These are phyloP conservation scores for Dactylellina leptospora DNA, from an alignment of 2,329 filamentous ascomycete species.

Conservation along the genomic window DNA sequence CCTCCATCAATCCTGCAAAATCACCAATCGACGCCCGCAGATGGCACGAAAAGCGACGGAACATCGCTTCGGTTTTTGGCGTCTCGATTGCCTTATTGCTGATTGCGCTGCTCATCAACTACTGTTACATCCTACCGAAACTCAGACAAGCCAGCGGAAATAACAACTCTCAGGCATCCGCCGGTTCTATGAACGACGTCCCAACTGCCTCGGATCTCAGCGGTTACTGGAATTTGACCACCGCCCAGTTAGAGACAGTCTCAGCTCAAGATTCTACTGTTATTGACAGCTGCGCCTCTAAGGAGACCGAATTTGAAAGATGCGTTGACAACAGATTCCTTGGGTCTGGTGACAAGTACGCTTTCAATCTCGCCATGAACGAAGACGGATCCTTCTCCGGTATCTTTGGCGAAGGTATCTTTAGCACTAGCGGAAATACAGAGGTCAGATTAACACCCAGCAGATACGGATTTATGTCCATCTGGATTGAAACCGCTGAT, in stretches of 20 bases:
- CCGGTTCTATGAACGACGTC: conserved; percentile 10
- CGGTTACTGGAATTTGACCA: conserved; percentile 42
- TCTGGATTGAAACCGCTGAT: conserved; percentile 24
- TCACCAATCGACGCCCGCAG: conserved; percentile 46
- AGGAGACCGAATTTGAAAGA: conserved; percentile 38
- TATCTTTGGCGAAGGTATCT: conserved; percentile 38
- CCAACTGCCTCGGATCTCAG: background rate
- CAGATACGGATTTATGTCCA: conserved; percentile 34
- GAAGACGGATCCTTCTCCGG: conserved; percentile 36
- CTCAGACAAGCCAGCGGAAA: conserved; percentile 1
- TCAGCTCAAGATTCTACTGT: conserved; percentile 20
- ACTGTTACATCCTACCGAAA: conserved; percentile 42
- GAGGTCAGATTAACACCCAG: conserved; percentile 32
- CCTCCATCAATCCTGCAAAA: conserved; percentile 40
- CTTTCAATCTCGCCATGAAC: conserved; percentile 34
- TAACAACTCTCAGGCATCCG: too few relatives aligned
- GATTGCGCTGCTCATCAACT: conserved; percentile 34
- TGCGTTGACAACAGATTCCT: conserved; percentile 49
- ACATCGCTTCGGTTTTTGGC: conserved; percentile 31
- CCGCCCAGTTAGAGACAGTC: conserved; percentile 17
- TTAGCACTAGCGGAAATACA: conserved; percentile 15
- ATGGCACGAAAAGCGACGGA: conserved; percentile 48
- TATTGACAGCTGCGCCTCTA: conserved; percentile 33
- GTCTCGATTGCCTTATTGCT: conserved; percentile 29
- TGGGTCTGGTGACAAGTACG: conserved; percentile 15